Evolutionary conservation across 2,329 filamentous ascomycete genomes (phyloP), one percentile per base, ranked within the genome.

Genomic region (Exophiala xenobiotica): DNA sequence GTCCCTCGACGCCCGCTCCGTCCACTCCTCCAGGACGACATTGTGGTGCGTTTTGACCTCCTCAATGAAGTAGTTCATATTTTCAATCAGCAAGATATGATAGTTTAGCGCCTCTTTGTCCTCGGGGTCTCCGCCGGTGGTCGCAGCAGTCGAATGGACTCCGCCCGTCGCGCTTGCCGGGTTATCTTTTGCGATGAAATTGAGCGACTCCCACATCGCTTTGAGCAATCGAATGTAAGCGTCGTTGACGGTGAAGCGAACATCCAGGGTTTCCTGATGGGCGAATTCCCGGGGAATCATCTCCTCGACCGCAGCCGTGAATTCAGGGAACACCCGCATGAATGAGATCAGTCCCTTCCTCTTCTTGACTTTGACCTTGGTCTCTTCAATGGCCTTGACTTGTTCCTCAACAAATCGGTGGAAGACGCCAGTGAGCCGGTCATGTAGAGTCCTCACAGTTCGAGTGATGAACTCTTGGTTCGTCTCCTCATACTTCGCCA

Each of bases 361-460:
- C 77, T 97, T 97, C 77, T 96, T 96, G 71, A 96, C 90, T 76
- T 96, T 96, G 68, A 99, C 92, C 71, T 97, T 97, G 31, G 91
- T 97, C 56, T 97, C 93, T 71, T 97, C 93, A 58, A 97, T 96
- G 4, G 90, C 91, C 20, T 89, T 88, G 53, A 97, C 87, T 68
- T 99, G 93, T 58, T 96, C 90, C 60, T 97, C 92, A 6, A 97
- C 83, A 63, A 97, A 96, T 57, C 88, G 90, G 55, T 80, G 84
- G 73, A 96, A 96, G 2, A 88, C 81, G 2, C 81, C 79, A 60
- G 87, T 82, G 14, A 97, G 76, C 35, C 81, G 81, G 49, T 83
- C 80, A 61, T 93, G 88, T 7, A 95, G 75, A 64, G 89, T 90
- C 62, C 93, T 87, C 2, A 97, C 74, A 1, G 87, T 77, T 45